phyloP scores from a whole-genome alignment of 371 early-diverging fungal genomes.

The Mucor plumbeus region DNA sequence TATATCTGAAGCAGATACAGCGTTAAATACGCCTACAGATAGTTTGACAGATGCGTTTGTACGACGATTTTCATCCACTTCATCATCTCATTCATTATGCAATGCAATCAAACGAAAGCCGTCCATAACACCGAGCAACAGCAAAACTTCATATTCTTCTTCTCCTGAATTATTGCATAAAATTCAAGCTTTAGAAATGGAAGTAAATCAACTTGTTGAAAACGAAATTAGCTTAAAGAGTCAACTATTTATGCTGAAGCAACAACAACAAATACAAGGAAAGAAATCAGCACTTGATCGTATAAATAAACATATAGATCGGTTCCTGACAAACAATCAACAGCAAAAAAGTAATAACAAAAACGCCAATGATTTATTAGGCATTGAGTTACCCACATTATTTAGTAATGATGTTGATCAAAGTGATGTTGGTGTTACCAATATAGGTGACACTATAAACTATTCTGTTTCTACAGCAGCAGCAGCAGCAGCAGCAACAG shows the following conservation, averaged over 20 bases:
- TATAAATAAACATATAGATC: conserved; percentile 15
- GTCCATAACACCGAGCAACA: conserved; percentile 7
- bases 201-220: conserved; percentile 12
- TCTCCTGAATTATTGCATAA: conserved; percentile 11
- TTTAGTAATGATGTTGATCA: conserved; percentile 7
- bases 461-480: not conserved
- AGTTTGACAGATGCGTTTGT: conserved; percentile 16
- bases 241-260: conserved; percentile 15
- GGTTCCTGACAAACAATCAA: conserved; percentile 9
- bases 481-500: not conserved
- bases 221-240: conserved; percentile 17
- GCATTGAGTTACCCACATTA: conserved; percentile 14
- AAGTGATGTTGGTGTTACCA: not conserved
- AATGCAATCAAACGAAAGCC: not conserved
- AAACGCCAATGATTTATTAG: conserved; percentile 4
- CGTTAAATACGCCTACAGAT: conserved; percentile 20
- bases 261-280: conserved; percentile 10
- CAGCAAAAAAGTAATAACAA: not conserved
- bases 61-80: conserved; percentile 17
- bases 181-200: conserved; percentile 16
- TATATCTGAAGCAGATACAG: conserved; percentile 22
- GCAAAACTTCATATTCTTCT: not conserved
- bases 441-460: not conserved
- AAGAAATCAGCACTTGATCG: conserved; percentile 6
- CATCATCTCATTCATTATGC: conserved; percentile 6